Base-by-base conservation (phyloP, 768 basidiomycete genomes). In the Russula sp. region DNA sequence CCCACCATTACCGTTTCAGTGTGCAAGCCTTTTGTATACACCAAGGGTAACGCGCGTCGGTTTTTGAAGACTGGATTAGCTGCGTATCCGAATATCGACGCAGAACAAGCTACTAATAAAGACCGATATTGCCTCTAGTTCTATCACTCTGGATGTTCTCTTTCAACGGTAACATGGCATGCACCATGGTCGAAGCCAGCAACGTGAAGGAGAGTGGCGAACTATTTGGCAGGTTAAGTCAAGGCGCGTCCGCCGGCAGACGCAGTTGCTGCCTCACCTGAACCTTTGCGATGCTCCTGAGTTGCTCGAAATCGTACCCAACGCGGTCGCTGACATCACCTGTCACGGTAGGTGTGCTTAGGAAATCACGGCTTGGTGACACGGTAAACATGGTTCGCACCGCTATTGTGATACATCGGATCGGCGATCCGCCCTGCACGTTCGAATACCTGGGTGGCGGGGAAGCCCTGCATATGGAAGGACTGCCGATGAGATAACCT, bases 361-460 rank as follows among this genome's bases (percentile, higher is more conserved):
- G 57, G 1, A 51, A 20, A 34, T 8, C 37, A 37, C 22, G 27
- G 34, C 13, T 44, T 55, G 40, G 20, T 16, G 50, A n/a, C 35
- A 40, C 8, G 39, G 32, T 52, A 6, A 35, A 18, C 34, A 10
- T 42, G n/a, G 18, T n/a, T 42, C 66, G 34, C 64, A 84, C 88
- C 86, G 69, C 86, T 87, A 72, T 90, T 91, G 73, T 93, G 90
- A 71, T 93, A 94, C 87, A 89, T 90, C 10, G 91, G 91, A 72
- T 94, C 93, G 18, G 80, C 85, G 70, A 97, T 93, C 10, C 82
- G 84, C 6, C 91, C 93, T 0, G 87, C 89, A 50, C 91, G 85
- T 70, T 95, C 94, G 70, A 94, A 96, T 18, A 96, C 83, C 68
- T 91, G 88, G 0, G 91, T 91, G 0, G 94, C 82, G 7, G 93